These are phyloP conservation scores for Colletotrichum zoysiae DNA, from an alignment of 2,329 filamentous ascomycete genomes.

Conservation along the genomic window DNA sequence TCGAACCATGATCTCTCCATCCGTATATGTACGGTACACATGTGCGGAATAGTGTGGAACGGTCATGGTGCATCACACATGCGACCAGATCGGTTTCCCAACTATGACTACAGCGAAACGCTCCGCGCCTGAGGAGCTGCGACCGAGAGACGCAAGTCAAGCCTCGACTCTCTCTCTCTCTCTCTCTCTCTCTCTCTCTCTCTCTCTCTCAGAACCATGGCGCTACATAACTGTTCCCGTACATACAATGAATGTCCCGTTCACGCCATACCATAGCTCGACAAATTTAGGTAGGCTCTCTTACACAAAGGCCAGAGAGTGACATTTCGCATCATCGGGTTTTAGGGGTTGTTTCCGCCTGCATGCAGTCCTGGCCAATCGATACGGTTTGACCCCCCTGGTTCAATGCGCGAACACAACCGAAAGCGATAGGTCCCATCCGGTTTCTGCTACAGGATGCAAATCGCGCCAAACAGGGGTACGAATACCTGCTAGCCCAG, in stretches of 20 bases:
- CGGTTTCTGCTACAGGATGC: constrained; percentile 20
- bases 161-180: constrained; percentile 8
- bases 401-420: constrained; percentile 16
- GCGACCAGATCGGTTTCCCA: constrained; percentile 12
- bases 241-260: constrained; percentile 8
- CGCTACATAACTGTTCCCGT: background rate
- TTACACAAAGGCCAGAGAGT: background rate
- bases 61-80: constrained; percentile 15
- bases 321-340: constrained; percentile 7
- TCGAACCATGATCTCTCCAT: constrained; percentile 20
- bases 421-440: constrained; percentile 11
- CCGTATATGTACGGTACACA: background rate
- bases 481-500: constrained; percentile 14
- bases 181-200: constrained; percentile 16
- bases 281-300: constrained; percentile 2
- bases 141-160: constrained; percentile 4
- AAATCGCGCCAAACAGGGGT: constrained; percentile 12
- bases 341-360: constrained; percentile 1
- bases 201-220: constrained; percentile 16
- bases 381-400: background rate
- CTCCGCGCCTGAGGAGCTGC: constrained; percentile 32
- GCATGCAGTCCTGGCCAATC: constrained; percentile 23
- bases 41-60: background rate
- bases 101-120: constrained; percentile 29
- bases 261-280: constrained; percentile 22